phyloP scores from a whole-genome alignment of 768 basidiomycete genomes.

The Hysterangium stoloniferum region DNA sequence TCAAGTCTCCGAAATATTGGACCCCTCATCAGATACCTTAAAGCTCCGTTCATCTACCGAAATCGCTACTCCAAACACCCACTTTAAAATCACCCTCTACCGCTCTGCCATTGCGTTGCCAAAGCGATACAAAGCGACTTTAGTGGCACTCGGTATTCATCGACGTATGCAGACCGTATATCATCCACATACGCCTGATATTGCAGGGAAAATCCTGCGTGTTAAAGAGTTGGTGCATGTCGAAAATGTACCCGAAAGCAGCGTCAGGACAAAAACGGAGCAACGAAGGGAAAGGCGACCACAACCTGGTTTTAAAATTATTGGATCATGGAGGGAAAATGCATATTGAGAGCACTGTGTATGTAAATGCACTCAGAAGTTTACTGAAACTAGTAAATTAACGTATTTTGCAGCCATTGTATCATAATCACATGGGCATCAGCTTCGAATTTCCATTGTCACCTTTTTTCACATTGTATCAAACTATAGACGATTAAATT shows the following conservation, averaged over 20 bases:
- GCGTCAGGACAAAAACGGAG: slow-evolving; percentile 63
- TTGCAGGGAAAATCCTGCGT: slow-evolving; percentile 77
- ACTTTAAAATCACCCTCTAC: slow-evolving; percentile 84
- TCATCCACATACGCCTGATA: slow-evolving; percentile 60
- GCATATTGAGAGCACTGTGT: too few relatives aligned
- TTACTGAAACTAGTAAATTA: too few relatives aligned
- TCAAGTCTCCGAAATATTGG: too few relatives aligned
- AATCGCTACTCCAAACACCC: slow-evolving; percentile 33
- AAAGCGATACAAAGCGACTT: slow-evolving; percentile 58
- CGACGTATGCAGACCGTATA: slow-evolving; percentile 81
- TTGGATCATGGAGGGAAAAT: slow-evolving; percentile 14
- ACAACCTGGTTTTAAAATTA: slow-evolving; percentile 58
- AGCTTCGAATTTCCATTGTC: too few relatives aligned
- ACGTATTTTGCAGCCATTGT: too few relatives aligned
- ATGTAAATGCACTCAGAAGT: too few relatives aligned
- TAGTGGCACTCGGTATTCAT: slow-evolving; percentile 78
- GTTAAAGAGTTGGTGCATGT: slow-evolving; percentile 91
- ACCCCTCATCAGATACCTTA: not conserved
- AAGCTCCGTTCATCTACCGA: not conserved
- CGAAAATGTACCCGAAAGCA: slow-evolving; percentile 64
- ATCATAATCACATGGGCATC: too few relatives aligned
- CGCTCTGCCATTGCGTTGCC: slow-evolving; percentile 85
- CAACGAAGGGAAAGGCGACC: slow-evolving; percentile 62
- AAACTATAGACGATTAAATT: too few relatives aligned
- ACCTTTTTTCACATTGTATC: too few relatives aligned